These are phyloP conservation scores for Exophiala oligosperma DNA, from an alignment of 2,329 filamentous ascomycete species.

Conservation along the genomic window DNA sequence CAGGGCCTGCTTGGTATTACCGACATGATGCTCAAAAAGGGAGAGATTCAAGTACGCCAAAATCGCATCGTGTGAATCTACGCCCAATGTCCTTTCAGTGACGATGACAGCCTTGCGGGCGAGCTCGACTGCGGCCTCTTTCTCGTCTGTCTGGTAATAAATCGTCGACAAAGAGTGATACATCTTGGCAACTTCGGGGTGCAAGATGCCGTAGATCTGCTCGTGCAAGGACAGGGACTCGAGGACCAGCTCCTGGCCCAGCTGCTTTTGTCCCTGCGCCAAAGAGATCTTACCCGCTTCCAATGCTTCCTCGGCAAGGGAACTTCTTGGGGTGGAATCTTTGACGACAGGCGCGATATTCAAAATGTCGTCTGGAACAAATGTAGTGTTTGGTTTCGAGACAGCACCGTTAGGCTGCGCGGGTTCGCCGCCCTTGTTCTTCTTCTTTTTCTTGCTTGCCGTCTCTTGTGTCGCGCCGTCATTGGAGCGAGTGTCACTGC, in stretches of 20 bases:
- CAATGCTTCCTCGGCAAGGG: slow-evolving; percentile 89
- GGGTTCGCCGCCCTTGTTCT: slow-evolving; percentile 35
- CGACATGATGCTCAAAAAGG: slow-evolving; percentile 87
- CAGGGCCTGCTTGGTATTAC: slow-evolving; percentile 85
- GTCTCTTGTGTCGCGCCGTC: slow-evolving; percentile 38
- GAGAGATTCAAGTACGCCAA: slow-evolving; percentile 95
- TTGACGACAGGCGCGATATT: slow-evolving; percentile 95
- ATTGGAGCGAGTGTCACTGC: slow-evolving; percentile 28
- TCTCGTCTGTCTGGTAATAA: slow-evolving; percentile 97
- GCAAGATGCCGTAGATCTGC: slow-evolving; percentile 96
- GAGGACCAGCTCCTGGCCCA: slow-evolving; percentile 92
- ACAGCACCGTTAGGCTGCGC: slow-evolving; percentile 38
- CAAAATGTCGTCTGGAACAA: slow-evolving; percentile 79
- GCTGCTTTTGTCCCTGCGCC: slow-evolving; percentile 89
- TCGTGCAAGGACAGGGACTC: slow-evolving; percentile 95
- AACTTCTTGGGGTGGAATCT: slow-evolving; percentile 86
- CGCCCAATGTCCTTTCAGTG: slow-evolving; percentile 86
- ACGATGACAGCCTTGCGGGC: slow-evolving; percentile 96
- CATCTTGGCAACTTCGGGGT: slow-evolving; percentile 91
- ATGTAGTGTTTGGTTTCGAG: slow-evolving; percentile 58
- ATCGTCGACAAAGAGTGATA: slow-evolving; percentile 95
- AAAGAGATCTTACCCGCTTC: slow-evolving; percentile 97
- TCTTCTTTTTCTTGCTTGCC: slow-evolving; percentile 59
- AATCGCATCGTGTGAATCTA: slow-evolving; percentile 91
- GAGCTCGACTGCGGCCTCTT: slow-evolving; percentile 90